Conservation (phyloP, 2,329 filamentous ascomycete species). For the Fusarium odoratissimum region DNA sequence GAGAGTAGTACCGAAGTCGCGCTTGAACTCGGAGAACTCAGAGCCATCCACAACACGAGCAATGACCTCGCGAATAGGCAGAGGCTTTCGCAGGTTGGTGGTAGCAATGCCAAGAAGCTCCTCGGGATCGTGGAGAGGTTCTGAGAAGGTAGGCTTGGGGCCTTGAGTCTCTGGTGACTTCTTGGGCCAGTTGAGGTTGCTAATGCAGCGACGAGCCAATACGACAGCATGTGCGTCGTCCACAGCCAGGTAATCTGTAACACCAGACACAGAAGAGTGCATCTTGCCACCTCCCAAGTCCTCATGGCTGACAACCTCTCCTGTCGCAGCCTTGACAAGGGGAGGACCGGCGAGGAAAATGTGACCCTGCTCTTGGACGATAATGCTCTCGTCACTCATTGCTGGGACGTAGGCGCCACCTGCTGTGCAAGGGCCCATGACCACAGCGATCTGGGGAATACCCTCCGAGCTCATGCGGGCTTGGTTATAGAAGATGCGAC, state of each 20-base stretch:
- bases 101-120: conserved; percentile 91
- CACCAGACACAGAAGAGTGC: conserved; percentile 90
- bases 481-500: conserved; percentile 98
- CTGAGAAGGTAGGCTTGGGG: conserved; percentile 65
- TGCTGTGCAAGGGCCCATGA: conserved; percentile 97
- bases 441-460: conserved; percentile 92
- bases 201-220: conserved; percentile 83
- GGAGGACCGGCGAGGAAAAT: conserved; percentile 97
- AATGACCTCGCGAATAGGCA: conserved; percentile 90
- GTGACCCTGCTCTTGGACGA: conserved; percentile 94
- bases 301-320: conserved; percentile 90
- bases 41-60: conserved; percentile 92
- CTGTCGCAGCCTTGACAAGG: conserved; percentile 94
- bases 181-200: conserved; percentile 89
- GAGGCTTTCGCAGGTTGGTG: conserved; percentile 86
- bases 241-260: conserved; percentile 94
- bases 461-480: conserved; percentile 89
- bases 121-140: conserved; percentile 81
- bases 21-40: conserved; percentile 94
- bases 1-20: conserved; percentile 86
- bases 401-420: conserved; percentile 95
- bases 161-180: conserved; percentile 53
- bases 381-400: conserved; percentile 98
- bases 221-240: conserved; percentile 93
- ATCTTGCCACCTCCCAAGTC: conserved; percentile 90